These are phyloP conservation scores for Fraxinus nigra DNA, from an alignment of 305 asterid species.

Conservation along the genomic window DNA sequence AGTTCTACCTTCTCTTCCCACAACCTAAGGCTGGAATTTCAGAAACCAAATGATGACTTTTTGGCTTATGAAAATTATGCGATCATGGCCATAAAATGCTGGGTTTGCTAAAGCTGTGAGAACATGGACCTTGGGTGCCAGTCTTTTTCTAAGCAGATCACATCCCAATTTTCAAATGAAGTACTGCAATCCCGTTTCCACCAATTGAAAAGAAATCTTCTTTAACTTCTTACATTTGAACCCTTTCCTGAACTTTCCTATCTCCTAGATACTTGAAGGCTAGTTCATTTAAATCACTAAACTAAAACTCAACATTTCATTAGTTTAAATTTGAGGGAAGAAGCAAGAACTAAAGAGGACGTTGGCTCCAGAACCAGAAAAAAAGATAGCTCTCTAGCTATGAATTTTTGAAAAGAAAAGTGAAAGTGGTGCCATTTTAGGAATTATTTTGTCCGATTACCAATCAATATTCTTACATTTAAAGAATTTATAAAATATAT, in stretches of 20 bases:
- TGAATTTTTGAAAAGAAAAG: background rate
- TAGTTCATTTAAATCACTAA: background rate
- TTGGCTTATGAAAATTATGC: background rate
- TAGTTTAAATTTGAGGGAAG: background rate
- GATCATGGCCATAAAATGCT: background rate
- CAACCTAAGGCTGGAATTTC: background rate
- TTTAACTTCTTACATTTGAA: background rate
- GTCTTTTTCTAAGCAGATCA: background rate
- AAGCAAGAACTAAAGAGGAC: background rate
- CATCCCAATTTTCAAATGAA: background rate
- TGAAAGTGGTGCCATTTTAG: background rate
- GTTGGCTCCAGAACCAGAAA: background rate
- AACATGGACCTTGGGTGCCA: constrained; percentile 13
- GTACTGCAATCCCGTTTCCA: background rate
- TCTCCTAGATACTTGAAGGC: background rate
- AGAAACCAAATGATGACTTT: background rate
- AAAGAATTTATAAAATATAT: background rate
- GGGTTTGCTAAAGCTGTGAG: background rate
- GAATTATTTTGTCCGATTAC: background rate
- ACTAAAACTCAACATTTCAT: background rate
- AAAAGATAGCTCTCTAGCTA: background rate
- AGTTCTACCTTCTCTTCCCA: background rate
- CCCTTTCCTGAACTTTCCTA: background rate
- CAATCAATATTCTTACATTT: background rate
- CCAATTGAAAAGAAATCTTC: background rate